A percentile compares a stretch with the other conserved stretches of the same genome.
Conservation (phyloP, 192 early-diverging fungal species). For the Linnemannia zychae region DNA sequence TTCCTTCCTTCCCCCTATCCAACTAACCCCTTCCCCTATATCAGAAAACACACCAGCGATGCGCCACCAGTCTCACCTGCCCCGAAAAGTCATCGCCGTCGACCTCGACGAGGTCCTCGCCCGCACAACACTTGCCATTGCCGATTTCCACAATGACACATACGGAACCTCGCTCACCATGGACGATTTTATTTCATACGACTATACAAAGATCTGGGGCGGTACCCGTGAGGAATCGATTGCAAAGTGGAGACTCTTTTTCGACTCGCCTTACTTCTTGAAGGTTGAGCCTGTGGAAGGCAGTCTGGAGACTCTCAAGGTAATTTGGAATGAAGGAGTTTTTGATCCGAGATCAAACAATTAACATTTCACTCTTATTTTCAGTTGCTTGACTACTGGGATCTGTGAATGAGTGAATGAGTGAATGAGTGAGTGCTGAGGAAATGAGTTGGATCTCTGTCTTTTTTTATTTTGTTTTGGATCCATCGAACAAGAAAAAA, state of each 20-base stretch:
- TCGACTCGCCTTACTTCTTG: conserved; percentile 64
- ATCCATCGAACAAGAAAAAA: conserved; percentile 12
- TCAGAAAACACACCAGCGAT: conserved; percentile 1
- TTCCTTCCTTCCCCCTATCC: background rate
- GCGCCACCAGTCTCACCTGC: conserved; percentile 44
- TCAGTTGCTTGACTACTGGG: background rate
- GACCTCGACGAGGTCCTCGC: conserved; percentile 71
- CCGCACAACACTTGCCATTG: conserved; percentile 62
- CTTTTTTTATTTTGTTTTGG: background rate
- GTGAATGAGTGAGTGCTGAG: too few relatives aligned
- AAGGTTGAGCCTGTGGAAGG: conserved; percentile 67
- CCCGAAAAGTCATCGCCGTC: conserved; percentile 62
- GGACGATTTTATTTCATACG: conserved; percentile 64
- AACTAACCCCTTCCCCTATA: background rate
- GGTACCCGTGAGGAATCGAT: conserved; percentile 66
- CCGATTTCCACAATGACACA: conserved; percentile 67
- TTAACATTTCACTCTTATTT: background rate
- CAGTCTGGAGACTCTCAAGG: conserved; percentile 66
- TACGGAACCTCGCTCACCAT: conserved; percentile 62
- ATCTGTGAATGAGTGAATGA: background rate
- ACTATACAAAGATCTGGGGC: conserved; percentile 69
- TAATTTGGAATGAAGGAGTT: conserved; percentile 7
- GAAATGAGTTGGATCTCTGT: conserved; percentile 4
- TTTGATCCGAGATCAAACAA: background rate
- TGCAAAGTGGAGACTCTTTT: conserved; percentile 69